phyloP scores from a whole-genome alignment of 2,329 filamentous ascomycete genomes.

The Westerdykella aurantiaca region DNA sequence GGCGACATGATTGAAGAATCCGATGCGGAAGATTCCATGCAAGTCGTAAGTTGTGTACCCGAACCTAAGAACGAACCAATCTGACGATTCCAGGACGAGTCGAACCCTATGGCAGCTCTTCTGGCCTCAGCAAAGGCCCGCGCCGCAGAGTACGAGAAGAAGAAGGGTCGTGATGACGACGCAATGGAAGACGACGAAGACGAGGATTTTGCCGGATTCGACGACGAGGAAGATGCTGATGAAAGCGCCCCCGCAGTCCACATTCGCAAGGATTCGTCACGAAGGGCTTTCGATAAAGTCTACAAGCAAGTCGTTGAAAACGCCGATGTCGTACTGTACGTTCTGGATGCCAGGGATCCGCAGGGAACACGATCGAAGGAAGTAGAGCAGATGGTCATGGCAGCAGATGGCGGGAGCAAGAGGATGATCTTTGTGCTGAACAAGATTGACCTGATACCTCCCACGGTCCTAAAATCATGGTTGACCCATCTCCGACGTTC shows the following conservation, averaged over 20 bases:
- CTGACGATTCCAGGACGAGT: slow-evolving; percentile 47
- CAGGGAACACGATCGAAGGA: slow-evolving; percentile 86
- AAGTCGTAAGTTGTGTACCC: slow-evolving; percentile 38
- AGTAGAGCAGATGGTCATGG: slow-evolving; percentile 85
- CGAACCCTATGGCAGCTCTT: slow-evolving; percentile 88
- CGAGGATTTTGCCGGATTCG: slow-evolving; percentile 46
- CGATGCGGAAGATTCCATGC: slow-evolving; percentile 53
- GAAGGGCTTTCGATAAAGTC: slow-evolving; percentile 88
- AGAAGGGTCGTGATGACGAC: slow-evolving; percentile 55
- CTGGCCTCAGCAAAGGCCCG: slow-evolving; percentile 76
- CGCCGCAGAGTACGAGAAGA: slow-evolving; percentile 67
- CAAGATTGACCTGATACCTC: slow-evolving; percentile 89
- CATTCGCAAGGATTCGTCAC: slow-evolving; percentile 56
- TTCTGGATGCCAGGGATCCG: slow-evolving; percentile 86
- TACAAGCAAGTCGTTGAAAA: slow-evolving; percentile 90
- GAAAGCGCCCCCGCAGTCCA: slow-evolving; percentile 24
- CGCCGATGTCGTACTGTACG: slow-evolving; percentile 86
- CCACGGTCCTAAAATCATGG: slow-evolving; percentile 77
- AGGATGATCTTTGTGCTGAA: slow-evolving; percentile 86
- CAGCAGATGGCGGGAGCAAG: slow-evolving; percentile 76
- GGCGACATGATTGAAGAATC: slow-evolving; percentile 46
- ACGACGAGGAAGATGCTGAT: slow-evolving; percentile 44
- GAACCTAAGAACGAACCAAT: slow-evolving; percentile 6
- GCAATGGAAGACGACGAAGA: slow-evolving; percentile 54
- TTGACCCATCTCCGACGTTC: slow-evolving; percentile 76